Percentiles rank a stretch among this genome's conserved stretches.
phyloP scores from a whole-genome alignment of 805 yeast genomes.

The Candida quercuum region DNA sequence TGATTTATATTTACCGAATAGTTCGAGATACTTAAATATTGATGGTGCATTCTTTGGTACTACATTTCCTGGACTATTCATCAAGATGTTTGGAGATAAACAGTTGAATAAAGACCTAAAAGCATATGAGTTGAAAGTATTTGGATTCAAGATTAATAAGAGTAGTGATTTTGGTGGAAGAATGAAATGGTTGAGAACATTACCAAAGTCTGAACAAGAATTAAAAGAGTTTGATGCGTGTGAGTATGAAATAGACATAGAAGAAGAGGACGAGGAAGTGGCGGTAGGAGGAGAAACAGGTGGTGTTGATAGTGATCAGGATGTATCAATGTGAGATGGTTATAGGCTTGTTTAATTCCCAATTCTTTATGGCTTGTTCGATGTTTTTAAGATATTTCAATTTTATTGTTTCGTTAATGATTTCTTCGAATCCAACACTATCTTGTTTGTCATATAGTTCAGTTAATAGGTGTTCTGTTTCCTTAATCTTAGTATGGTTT shows the following conservation, averaged over 20 bases:
- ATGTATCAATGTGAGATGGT: constrained; percentile 50
- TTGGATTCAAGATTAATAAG: constrained; percentile 83
- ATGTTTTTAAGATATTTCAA: constrained; percentile 84
- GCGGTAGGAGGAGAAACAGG: constrained; percentile 23
- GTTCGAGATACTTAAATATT: constrained; percentile 78
- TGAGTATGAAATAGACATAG: constrained; percentile 52
- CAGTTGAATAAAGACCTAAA: constrained; percentile 52
- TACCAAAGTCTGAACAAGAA: constrained; percentile 61
- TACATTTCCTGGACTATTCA: constrained; percentile 87
- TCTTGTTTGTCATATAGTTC: constrained; percentile 33
- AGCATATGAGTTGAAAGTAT: constrained; percentile 67
- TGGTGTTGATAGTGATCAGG: constrained; percentile 16
- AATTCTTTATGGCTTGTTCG: constrained; percentile 64
- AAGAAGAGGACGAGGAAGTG: constrained; percentile 26
- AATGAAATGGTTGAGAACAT: constrained; percentile 88
- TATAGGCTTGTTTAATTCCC: constrained; percentile 70
- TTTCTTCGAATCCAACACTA: constrained; percentile 45
- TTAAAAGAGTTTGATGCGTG: constrained; percentile 57
- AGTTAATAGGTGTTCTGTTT: constrained; percentile 40
- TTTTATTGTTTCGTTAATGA: constrained; percentile 62
- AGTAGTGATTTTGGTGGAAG: constrained; percentile 80
- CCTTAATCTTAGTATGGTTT: constrained; percentile 51
- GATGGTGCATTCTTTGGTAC: constrained; percentile 99
- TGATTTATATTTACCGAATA: constrained; percentile 84
- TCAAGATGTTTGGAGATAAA: constrained; percentile 79